phyloP scores from a whole-genome alignment of 306 rosid genomes.

The Sicyos edulis region DNA sequence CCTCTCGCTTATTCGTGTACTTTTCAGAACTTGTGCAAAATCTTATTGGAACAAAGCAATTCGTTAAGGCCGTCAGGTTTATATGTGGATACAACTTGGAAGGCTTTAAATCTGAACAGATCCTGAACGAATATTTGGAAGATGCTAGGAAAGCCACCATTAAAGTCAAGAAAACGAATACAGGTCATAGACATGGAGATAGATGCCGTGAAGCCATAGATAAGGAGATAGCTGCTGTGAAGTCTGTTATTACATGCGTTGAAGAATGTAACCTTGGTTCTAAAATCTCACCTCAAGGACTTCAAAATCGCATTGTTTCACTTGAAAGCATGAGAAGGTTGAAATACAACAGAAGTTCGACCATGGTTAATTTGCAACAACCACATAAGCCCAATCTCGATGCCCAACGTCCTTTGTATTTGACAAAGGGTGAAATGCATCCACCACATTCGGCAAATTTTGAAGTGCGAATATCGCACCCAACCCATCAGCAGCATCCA shows the following conservation, averaged over 20 bases:
- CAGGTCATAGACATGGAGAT: constrained; percentile 25
- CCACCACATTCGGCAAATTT: neutral
- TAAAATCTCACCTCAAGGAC: constrained; percentile 25
- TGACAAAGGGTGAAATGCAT: neutral
- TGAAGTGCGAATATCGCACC: neutral
- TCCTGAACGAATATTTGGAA: constrained; percentile 28
- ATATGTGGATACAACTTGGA: constrained; percentile 41
- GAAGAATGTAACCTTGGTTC: constrained; percentile 36
- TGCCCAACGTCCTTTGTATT: too few species aligned
- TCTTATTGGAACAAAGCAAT: constrained; percentile 34
- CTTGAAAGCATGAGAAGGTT: constrained; percentile 24
- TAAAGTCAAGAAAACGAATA: neutral
- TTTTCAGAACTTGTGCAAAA: constrained; percentile 36
- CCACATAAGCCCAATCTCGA: too few species aligned
- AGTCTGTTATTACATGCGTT: constrained; percentile 32
- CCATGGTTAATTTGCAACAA: neutral
- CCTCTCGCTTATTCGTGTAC: neutral
- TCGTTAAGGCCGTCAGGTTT: constrained; percentile 47
- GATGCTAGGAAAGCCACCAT: constrained; percentile 5
- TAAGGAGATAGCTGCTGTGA: constrained; percentile 32
- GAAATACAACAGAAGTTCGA: neutral
- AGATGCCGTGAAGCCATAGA: constrained; percentile 20
- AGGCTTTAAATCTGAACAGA: constrained; percentile 34
- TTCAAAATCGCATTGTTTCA: constrained; percentile 25
- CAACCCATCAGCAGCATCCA: neutral